Evolutionary conservation across 306 rosid species (phyloP), one percentile per base, ranked within the genome.

Genomic region (Argentina anserina): DNA sequence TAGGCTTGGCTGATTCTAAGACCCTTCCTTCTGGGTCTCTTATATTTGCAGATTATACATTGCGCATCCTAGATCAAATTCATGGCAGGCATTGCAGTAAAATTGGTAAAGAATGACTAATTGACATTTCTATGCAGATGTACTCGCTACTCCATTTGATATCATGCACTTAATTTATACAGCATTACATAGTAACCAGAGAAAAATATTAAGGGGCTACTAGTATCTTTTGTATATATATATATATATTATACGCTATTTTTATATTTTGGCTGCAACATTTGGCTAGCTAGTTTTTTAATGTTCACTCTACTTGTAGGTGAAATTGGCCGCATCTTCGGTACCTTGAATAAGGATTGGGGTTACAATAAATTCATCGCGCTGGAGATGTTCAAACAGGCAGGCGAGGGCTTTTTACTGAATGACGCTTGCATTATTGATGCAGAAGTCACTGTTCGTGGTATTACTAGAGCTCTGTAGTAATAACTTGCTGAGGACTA

Each of bases 11-110:
- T 64, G 9, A 67, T 67, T 81, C 81, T 0, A 39, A 75, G 31
- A 50, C 69, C 11, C 81, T 85, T 62, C 20, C 73, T 63, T 73
- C 36, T 33, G 40, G 74, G 23, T 72, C 80, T 42, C 78, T 78
- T 76, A 65, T 88, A 79, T 86, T 73, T 52, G 78, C 79, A 6
- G 69, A 84, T 13, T 69, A 36, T 52, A 59, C 59, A 8, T 10
- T 86, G 41, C 86, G 82, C 75, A 73, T 88, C n/a, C 58, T 73
- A 49, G 84, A 84, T 71, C 93, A 84, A 37, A 67, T 34, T 40
- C 59, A 79, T 7, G n/a, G 1, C n/a, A 14, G n/a, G 20, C 53
- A 46, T 46, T n/a, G n/a, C n/a, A n/a, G n/a, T n/a, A n/a, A n/a
- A n/a, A n/a, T n/a, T n/a, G 7, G 56, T 49, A 49, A 49, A 59